Evolutionary conservation across 1,139 yeast genomes (phyloP).

Genomic region (Groenewaldozyma sp.): DNA sequence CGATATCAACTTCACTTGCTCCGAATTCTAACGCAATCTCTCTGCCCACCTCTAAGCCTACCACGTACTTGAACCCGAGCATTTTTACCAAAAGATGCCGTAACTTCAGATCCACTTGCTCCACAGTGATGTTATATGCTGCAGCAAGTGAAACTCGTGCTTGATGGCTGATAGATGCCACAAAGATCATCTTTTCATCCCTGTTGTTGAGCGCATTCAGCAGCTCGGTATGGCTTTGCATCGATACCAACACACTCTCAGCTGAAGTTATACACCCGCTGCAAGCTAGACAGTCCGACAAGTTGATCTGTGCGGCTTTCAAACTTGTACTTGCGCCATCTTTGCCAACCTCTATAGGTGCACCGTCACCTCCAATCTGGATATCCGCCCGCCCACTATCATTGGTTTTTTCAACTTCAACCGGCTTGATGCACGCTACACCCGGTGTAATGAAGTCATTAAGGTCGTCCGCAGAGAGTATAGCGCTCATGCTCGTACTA

Average conservation of each 20-base stretch:
- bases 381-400: slow-evolving; percentile 44
- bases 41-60: slow-evolving; percentile 81
- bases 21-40: slow-evolving; percentile 57
- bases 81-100: slow-evolving; percentile 46
- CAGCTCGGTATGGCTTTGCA: slow-evolving; percentile 80
- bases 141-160: slow-evolving; percentile 72
- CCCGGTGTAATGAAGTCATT: slow-evolving; percentile 95
- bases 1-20: slow-evolving; percentile 36
- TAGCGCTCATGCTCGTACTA: slow-evolving; percentile 63
- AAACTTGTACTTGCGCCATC: slow-evolving; percentile 44
- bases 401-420: slow-evolving; percentile 36
- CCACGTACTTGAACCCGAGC: slow-evolving; percentile 64
- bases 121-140: slow-evolving; percentile 48
- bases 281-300: slow-evolving; percentile 92
- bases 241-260: slow-evolving; percentile 83
- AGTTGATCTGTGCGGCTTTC: slow-evolving; percentile 77
- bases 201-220: slow-evolving; percentile 42
- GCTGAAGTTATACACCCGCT: slow-evolving; percentile 97
- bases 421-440: slow-evolving; percentile 88
- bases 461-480: slow-evolving; percentile 77
- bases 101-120: slow-evolving; percentile 52
- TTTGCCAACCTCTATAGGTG: slow-evolving; percentile 58
- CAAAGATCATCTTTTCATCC: slow-evolving; percentile 37
- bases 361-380: slow-evolving; percentile 56
- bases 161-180: slow-evolving; percentile 80